Percentiles rank a stretch among this genome's conserved stretches.
These are phyloP conservation scores for Tylopilus rubrobrunneus DNA, from an alignment of 768 basidiomycete species.

Conservation along the genomic window DNA sequence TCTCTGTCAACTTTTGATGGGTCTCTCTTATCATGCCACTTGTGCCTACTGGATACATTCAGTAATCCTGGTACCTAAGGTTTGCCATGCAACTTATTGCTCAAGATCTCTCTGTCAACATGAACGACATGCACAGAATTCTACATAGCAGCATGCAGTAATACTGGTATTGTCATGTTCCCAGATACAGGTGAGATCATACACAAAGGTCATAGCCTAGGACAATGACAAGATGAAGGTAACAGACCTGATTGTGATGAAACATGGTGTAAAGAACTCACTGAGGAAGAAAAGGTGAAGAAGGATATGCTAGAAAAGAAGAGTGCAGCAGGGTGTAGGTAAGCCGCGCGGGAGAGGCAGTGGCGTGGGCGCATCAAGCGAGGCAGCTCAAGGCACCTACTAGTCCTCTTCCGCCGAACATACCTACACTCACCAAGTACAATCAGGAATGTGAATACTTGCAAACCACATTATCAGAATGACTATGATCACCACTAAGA, in stretches of 20 bases:
- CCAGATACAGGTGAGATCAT: slow-evolving; percentile 41
- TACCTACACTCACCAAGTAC: too few species aligned
- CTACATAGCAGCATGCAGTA: slow-evolving; percentile 76
- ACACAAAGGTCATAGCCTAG: slow-evolving; percentile 16
- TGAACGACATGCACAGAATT: slow-evolving; percentile 36
- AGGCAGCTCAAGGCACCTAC: slow-evolving; percentile 2
- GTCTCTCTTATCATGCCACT: slow-evolving; percentile 54
- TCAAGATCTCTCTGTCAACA: slow-evolving; percentile 57
- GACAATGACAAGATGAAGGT: slow-evolving; percentile 34
- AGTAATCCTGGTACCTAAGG: slow-evolving; percentile 90
- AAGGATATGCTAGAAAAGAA: slow-evolving; percentile 23
- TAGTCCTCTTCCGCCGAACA: too few species aligned
- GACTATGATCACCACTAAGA: too few species aligned
- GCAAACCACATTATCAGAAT: too few species aligned
- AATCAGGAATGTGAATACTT: too few species aligned
- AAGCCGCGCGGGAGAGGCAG: slow-evolving; percentile 17
- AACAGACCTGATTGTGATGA: slow-evolving; percentile 42
- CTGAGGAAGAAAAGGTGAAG: slow-evolving; percentile 38
- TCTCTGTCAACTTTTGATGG: slow-evolving; percentile 55
- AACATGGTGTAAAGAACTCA: slow-evolving; percentile 40
- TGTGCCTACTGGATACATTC: slow-evolving; percentile 70
- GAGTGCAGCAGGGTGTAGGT: slow-evolving; percentile 8
- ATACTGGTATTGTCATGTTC: slow-evolving; percentile 73
- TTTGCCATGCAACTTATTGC: slow-evolving; percentile 75
- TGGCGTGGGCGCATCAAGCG: slow-evolving; percentile 16